phyloP scores from a whole-genome alignment of 1,284 basidiomycete genomes.

The Porodaedalea pini region DNA sequence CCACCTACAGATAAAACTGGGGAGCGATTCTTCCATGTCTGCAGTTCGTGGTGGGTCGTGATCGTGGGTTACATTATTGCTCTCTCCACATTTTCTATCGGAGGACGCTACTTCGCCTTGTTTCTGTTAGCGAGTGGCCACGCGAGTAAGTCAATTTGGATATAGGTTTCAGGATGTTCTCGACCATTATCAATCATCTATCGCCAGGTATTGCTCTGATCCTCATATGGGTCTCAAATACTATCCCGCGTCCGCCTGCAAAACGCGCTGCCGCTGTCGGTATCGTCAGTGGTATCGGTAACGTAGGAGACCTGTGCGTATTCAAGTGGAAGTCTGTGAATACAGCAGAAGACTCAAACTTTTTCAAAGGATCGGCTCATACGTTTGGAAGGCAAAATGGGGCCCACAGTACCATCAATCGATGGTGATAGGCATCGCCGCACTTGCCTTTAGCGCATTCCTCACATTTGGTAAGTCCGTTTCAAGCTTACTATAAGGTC shows the following conservation, averaged over 20 bases:
- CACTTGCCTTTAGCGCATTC: slow-evolving; percentile 12
- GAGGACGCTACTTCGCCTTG: slow-evolving; percentile 58
- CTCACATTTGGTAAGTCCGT: slow-evolving; percentile 22
- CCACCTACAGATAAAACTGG: too few species aligned
- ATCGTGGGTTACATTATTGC: too few species aligned
- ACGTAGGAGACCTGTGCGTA: slow-evolving; percentile 36
- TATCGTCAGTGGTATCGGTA: slow-evolving; percentile 40
- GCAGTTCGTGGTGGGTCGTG: too few species aligned
- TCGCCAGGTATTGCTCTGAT: slow-evolving; percentile 49
- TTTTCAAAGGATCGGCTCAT: slow-evolving; percentile 23
- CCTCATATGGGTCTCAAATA: slow-evolving; percentile 59
- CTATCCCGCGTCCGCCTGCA: too few species aligned
- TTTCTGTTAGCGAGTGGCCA: slow-evolving; percentile 53
- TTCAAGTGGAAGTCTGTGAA: too few species aligned
- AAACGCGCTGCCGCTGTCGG: slow-evolving; percentile 48
- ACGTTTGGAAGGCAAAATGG: slow-evolving; percentile 26
- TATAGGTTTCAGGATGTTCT: too few species aligned
- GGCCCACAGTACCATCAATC: slow-evolving; percentile 24
- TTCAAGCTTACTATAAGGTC: slow-evolving; percentile 12
- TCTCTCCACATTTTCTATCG: too few species aligned
- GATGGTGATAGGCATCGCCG: slow-evolving; percentile 22
- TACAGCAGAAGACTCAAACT: too few species aligned
- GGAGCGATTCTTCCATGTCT: too few species aligned
- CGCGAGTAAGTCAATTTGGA: neutral
- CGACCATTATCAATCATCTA: too few species aligned